Base-by-base conservation (phyloP, 495 filamentous ascomycete genomes). In the Penicillium coprophilum region DNA sequence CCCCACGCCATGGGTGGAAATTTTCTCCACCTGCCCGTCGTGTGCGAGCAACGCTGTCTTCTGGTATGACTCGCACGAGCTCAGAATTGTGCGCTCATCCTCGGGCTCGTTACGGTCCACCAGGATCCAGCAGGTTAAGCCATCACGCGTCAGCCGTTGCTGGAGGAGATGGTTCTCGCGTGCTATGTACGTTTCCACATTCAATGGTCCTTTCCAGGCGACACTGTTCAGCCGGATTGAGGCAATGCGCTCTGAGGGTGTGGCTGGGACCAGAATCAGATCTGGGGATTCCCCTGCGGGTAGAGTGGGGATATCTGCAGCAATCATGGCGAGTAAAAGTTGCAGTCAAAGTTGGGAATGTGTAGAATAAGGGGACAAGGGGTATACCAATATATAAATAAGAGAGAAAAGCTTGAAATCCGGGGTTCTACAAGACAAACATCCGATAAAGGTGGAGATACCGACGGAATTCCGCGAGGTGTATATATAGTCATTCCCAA, bases 111-210 rank as follows among this genome's bases (percentile, higher is more conserved):
- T 62, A 49, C 74, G 55, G 62, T 91, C 82, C 1, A 92, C 87
- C 3, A 98, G 81, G 56, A 96, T 83, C 94, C 94, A 98, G 67
- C 86, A 84, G 11, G 87, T 90, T 40, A 97, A 73, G 39, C 88
- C 89, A 64, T 94, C 75, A 45, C 80, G 78, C 30, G 88, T 85
- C 20, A 95, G 75, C 0, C 77, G 74, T 46, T 89, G 84, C n/a
- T 79, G 80, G 6, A 74, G 72, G 3, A 97, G 82, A 62, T 85
- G 81, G 21, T 79, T 71, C 72, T 98, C 94, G 34, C 94, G 89
- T 15, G 77, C 72, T 39, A 96, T 81, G 67, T 98, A 98, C 43
- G 84, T 78, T 10, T 86, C 71, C 2, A 86, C 54, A 6, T 81
- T 72, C 12, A 96, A 71, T 1, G 82, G 79, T 17, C 84, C 84